Percentiles rank a stretch among this genome's conserved stretches.
phyloP scores from a whole-genome alignment of 2,329 filamentous ascomycete species.

The Parastagonospora nodorum region DNA sequence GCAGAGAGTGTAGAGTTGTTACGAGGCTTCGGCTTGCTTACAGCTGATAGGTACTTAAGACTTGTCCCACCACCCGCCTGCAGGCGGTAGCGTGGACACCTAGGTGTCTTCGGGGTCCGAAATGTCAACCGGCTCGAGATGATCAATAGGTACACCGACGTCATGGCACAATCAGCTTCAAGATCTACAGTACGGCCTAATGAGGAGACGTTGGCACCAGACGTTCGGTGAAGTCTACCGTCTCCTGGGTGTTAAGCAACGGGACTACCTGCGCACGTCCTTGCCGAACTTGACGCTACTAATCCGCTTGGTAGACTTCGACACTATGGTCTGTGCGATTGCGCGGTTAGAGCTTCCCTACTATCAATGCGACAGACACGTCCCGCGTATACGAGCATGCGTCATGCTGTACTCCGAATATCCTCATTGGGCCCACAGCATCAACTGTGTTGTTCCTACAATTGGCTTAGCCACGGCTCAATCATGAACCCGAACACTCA shows the following conservation, averaged over 20 bases:
- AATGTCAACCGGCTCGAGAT: not conserved
- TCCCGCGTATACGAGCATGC: not conserved
- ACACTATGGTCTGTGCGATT: too few relatives aligned
- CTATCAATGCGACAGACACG: not conserved
- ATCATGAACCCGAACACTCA: not conserved
- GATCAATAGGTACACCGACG: not conserved
- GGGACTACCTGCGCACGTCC: too few relatives aligned
- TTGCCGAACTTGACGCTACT: too few relatives aligned
- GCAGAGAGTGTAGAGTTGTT: not conserved
- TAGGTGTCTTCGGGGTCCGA: not conserved
- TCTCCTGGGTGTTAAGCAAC: not conserved
- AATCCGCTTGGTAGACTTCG: too few relatives aligned
- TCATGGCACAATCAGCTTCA: not conserved
- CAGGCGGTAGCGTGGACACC: conserved; percentile 4
- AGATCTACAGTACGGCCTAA: not conserved
- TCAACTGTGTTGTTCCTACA: not conserved
- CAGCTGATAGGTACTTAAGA: conserved; percentile 1
- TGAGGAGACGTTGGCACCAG: not conserved
- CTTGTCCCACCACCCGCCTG: conserved; percentile 16
- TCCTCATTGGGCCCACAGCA: not conserved
- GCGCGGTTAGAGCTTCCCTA: too few relatives aligned
- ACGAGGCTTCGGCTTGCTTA: not conserved
- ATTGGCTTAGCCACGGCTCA: not conserved
- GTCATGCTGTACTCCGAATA: not conserved
- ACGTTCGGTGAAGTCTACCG: not conserved